phyloP scores from a whole-genome alignment of 148 eudicot species.

The Euryodendron excelsum region DNA sequence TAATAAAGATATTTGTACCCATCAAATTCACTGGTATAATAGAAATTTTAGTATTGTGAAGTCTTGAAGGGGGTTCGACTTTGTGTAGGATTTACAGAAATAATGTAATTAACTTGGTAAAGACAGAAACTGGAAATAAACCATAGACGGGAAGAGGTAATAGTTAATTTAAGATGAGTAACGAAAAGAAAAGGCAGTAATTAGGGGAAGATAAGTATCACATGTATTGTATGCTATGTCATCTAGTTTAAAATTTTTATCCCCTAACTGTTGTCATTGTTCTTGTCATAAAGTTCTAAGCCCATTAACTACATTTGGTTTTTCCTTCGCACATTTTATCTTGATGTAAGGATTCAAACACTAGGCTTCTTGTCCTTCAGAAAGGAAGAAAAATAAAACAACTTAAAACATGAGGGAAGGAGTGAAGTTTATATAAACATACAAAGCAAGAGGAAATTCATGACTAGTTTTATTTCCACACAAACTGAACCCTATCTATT shows the following conservation, averaged over 20 bases:
- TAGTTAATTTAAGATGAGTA: not conserved
- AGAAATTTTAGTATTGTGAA: no score
- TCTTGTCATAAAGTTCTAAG: not conserved
- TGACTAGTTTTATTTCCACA: not conserved
- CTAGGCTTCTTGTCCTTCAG: not conserved
- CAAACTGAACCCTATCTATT: no score
- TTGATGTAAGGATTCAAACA: not conserved
- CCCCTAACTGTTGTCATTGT: not conserved
- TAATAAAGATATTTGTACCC: no score
- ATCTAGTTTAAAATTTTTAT: not conserved
- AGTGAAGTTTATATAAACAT: not conserved
- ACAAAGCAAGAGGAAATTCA: not conserved
- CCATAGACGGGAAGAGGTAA: not conserved
- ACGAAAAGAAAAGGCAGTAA: not conserved
- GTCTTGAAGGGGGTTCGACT: no score
- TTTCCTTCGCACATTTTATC: not conserved
- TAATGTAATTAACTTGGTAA: not conserved
- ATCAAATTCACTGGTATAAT: no score
- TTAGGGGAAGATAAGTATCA: not conserved
- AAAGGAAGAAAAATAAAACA: not conserved
- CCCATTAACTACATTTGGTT: not conserved
- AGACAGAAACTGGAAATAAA: not conserved
- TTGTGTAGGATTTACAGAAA: not conserved
- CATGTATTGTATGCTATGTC: no score
- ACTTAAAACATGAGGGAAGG: not conserved